Evolutionary conservation across 768 basidiomycete species (phyloP), one percentile per base, ranked within the genome.

Genomic region (Tricholoma bakamatsutake): DNA sequence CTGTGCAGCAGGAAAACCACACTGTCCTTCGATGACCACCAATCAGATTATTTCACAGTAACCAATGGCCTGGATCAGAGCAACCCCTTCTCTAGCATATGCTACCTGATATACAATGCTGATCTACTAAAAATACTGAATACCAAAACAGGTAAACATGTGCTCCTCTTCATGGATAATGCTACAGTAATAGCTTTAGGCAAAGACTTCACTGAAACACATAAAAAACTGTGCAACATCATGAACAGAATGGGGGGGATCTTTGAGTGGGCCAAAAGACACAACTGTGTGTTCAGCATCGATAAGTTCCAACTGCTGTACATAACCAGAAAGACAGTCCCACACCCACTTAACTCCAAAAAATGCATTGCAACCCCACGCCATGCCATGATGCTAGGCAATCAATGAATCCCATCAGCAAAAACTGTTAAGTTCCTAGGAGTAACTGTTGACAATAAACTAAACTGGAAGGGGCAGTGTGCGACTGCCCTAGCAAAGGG

Each of bases 381-480:
- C 21, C 3, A 3, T 24, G 21, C 21, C 21, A 1, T 24, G 21
- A 24, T 3, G 3, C 21, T 24, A 24, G 21, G 21, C 21, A 24
- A 24, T 3, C 21, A 24, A 24, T 24, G 21, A 1, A 24, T 24
- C 7, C 7, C 7, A 17, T 51, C 53, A 9, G 59, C 56, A 1
- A 31, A 55, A 12, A 37, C 17, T 18, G 60, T 56, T 58, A 69
- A 66, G 34, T 69, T 67, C 52, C 62, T 72, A 1, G 71, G 71
- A 0, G 58, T 70, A 0, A 35, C 61, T 11, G 27, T 0, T 62
- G 59, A 59, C 53, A 50, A 12, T 42, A 39, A 4, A 24, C 21
- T 24, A 24, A 24, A 24, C 3, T 24, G 21, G 21, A 24, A 24
- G 3, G 21, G 21, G 3, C 59, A 62, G 11, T 21, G n/a, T 0